Percentiles rank a stretch among this genome's conserved stretches.
Evolutionary conservation across 2,329 filamentous ascomycete genomes (phyloP).

Genomic region (Periglandula ipomoeae): DNA sequence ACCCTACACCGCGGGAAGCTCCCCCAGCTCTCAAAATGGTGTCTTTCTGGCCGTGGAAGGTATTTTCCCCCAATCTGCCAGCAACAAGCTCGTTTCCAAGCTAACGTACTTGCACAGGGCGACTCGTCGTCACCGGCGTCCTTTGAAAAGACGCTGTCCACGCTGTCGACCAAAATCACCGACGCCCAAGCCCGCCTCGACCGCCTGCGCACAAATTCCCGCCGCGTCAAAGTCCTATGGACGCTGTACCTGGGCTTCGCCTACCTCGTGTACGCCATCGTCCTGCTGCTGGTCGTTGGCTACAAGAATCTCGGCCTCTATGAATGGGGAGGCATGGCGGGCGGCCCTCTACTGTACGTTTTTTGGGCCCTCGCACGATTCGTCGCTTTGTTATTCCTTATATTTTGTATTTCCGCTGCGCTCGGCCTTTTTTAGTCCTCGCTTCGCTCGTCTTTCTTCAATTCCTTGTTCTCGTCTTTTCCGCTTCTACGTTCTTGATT

Average conservation of each 20-base stretch:
- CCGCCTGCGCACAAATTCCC: slow-evolving; percentile 57
- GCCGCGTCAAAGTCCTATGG: slow-evolving; percentile 75
- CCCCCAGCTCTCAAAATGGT: slow-evolving; percentile 9
- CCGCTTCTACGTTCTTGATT: too few relatives aligned
- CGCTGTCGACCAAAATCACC: slow-evolving; percentile 74
- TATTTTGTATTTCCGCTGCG: too few relatives aligned
- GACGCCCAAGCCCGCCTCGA: slow-evolving; percentile 67
- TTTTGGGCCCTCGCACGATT: neutral
- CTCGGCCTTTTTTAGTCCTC: too few relatives aligned
- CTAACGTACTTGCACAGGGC: slow-evolving; percentile 40
- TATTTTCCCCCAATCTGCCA: neutral
- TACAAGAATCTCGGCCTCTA: slow-evolving; percentile 65
- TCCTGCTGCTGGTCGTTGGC: slow-evolving; percentile 77
- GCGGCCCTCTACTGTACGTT: slow-evolving; percentile 66
- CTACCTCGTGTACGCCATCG: slow-evolving; percentile 78
- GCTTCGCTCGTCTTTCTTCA: too few relatives aligned
- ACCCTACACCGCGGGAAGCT: neutral
- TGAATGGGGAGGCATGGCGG: slow-evolving; percentile 72
- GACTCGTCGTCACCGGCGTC: slow-evolving; percentile 75
- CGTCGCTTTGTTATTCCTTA: too few relatives aligned
- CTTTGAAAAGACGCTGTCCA: slow-evolving; percentile 85
- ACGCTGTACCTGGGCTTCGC: slow-evolving; percentile 86
- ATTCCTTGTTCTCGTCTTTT: too few relatives aligned
- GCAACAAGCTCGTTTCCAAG: neutral
- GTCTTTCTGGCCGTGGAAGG: slow-evolving; percentile 16